Evolutionary conservation across 1,284 basidiomycete genomes (phyloP).

Genomic region (Apiotrichum porosum): DNA sequence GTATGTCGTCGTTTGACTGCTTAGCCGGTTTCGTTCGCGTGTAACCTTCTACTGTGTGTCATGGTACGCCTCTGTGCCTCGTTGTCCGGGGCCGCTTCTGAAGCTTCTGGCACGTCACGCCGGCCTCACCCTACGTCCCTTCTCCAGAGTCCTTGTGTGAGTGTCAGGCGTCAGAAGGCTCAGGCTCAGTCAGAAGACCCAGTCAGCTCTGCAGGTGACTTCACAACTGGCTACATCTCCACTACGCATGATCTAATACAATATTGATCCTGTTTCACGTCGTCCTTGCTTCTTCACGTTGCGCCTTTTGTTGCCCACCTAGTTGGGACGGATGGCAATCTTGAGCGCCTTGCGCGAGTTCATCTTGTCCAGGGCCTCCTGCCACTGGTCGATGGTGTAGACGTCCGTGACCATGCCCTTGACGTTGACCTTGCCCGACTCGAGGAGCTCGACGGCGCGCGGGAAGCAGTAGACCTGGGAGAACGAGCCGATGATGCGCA

Average conservation of each 20-base stretch:
- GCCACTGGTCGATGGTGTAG: constrained; percentile 70
- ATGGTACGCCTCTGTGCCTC: no score
- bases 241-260: not conserved
- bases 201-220: no score
- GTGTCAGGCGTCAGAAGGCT: no score
- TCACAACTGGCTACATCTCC: constrained; percentile 3
- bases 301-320: no score
- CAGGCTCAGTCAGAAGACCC: no score
- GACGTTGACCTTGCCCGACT: constrained; percentile 72
- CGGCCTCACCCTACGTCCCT: no score
- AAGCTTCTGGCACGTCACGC: no score
- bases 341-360: constrained; percentile 51
- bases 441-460: constrained; percentile 78
- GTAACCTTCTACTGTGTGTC: no score
- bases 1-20: no score
- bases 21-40: no score
- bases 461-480: constrained; percentile 82
- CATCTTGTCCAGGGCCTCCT: constrained; percentile 78
- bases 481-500: constrained; percentile 78
- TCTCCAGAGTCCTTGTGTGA: no score
- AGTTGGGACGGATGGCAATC: constrained; percentile 45
- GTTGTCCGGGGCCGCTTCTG: no score
- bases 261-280: not conserved
- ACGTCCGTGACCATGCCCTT: constrained; percentile 77
- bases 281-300: not conserved